These are phyloP conservation scores for Kodamaea plutei DNA, from an alignment of 1,139 yeast genomes.

Conservation along the genomic window DNA sequence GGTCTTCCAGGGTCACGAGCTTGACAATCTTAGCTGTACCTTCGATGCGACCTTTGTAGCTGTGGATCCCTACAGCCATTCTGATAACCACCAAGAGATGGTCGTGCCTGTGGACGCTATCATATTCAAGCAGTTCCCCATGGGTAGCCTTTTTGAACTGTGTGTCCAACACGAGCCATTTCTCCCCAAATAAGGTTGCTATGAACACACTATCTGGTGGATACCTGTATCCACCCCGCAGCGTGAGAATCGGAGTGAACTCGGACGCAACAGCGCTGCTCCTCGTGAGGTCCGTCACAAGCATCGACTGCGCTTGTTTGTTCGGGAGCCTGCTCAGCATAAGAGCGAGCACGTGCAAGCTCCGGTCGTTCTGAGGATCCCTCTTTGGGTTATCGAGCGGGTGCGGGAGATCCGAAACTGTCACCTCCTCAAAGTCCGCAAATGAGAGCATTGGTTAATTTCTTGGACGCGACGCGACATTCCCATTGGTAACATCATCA, in stretches of 20 bases:
- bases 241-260: slow-evolving; percentile 2
- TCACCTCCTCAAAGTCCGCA: not conserved
- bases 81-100: slow-evolving; percentile 4
- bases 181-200: slow-evolving; percentile 3
- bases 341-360: slow-evolving; percentile 2
- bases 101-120: slow-evolving; percentile 3
- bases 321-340: slow-evolving; percentile 1
- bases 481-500: too few species aligned
- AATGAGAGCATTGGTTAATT: slow-evolving; percentile 1
- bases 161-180: slow-evolving; percentile 2
- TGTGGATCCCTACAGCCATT: slow-evolving; percentile 3
- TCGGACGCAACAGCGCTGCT: slow-evolving; percentile 2
- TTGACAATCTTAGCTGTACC: slow-evolving; percentile 5
- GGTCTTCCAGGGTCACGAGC: slow-evolving; percentile 3
- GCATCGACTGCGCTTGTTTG: slow-evolving; percentile 1
- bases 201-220: slow-evolving; percentile 3
- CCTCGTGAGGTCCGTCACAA: slow-evolving; percentile 6
- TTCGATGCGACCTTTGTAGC: slow-evolving; percentile 5
- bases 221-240: slow-evolving; percentile 4
- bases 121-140: not conserved
- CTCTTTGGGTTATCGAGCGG: not conserved
- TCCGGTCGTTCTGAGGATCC: slow-evolving; percentile 1
- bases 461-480: too few species aligned
- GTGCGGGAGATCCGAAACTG: not conserved
- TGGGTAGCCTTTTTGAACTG: slow-evolving; percentile 2